Evolutionary conservation across 2,329 filamentous ascomycete genomes (phyloP), one percentile per base, ranked within the genome.

Genomic region (Talaromyces sp.): DNA sequence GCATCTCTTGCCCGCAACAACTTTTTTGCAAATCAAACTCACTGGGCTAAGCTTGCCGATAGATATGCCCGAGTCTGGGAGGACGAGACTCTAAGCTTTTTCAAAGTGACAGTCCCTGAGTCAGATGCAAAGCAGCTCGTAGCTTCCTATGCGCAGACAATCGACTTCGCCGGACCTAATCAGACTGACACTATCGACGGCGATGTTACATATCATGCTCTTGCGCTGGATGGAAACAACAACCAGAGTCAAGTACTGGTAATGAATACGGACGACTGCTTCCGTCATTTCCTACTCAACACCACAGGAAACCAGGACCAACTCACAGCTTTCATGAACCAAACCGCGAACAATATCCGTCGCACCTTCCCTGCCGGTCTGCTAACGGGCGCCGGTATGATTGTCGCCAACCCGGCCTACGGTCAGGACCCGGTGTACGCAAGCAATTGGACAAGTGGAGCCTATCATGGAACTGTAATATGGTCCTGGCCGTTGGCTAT

Each of bases 401-500:
- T 90, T 0, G 82, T 90, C 2, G 84, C 87, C 0, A 89, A 89
- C 64, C 87, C 87, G 0, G 86, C 87, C 0, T 85, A 85, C 33
- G 83, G 84, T 0, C 79, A 75, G 0, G 76, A 83, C 14, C 73
- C 79, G 0, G 76, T 78, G 2, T 83, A 85, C 60, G 80, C 82
- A 0, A 75, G 73, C 0, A 84, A 84, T 60, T 89, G 84, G 67
- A 85, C 84, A 0, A 85, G 82, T n/a, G 78, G 79, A 3, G 85
- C 83, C 0, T 90, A 87, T 68, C 87, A 89, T 64, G 87, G 86
- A 0, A 87, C 87, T 0, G 87, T 90, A 0, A 79, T 90, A 1
- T 89, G 86, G 87, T 83, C 81, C 52, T 90, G 86, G 86, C 87
- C 86, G 63, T 76, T 89, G 3, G 82, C 86, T 0, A 87, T 89